Conservation (phyloP, 2,329 filamentous ascomycete species). For the Endocalyx cinctus region DNA sequence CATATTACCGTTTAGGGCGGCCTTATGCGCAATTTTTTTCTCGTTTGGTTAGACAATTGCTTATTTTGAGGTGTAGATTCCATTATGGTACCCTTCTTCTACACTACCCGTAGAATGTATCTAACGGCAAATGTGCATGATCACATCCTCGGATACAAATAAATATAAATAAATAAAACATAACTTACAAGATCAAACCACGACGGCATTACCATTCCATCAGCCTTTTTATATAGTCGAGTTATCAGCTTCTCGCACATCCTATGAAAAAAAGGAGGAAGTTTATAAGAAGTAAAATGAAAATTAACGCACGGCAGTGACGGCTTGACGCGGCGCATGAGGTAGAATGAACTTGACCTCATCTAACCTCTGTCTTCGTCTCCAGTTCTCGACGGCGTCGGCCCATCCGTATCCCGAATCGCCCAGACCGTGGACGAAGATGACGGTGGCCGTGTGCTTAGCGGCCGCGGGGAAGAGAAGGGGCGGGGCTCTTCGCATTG, state of each 20-base stretch:
- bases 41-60: too few species aligned
- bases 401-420: conserved; percentile 79
- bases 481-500: conserved; percentile 20
- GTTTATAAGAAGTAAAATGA: background rate
- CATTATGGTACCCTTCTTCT: too few species aligned
- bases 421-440: conserved; percentile 88
- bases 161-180: background rate
- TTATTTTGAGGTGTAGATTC: too few species aligned
- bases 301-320: conserved; percentile 65
- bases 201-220: conserved; percentile 75
- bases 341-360: conserved; percentile 94
- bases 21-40: conserved; percentile 10
- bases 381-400: conserved; percentile 81
- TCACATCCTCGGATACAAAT: too few species aligned
- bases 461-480: conserved; percentile 24
- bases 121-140: too few species aligned
- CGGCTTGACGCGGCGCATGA: conserved; percentile 80
- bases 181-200: conserved; percentile 75
- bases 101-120: too few species aligned
- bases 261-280: too few species aligned
- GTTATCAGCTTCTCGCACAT: too few species aligned
- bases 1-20: conserved; percentile 20
- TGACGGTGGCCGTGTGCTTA: conserved; percentile 86
- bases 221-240: conserved; percentile 61
- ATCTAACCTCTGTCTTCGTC: conserved; percentile 71